Evolutionary conservation across 1,139 yeast genomes (phyloP), one percentile per base, ranked within the genome.

Genomic region (Chernovozyma sophiae-reginae): DNA sequence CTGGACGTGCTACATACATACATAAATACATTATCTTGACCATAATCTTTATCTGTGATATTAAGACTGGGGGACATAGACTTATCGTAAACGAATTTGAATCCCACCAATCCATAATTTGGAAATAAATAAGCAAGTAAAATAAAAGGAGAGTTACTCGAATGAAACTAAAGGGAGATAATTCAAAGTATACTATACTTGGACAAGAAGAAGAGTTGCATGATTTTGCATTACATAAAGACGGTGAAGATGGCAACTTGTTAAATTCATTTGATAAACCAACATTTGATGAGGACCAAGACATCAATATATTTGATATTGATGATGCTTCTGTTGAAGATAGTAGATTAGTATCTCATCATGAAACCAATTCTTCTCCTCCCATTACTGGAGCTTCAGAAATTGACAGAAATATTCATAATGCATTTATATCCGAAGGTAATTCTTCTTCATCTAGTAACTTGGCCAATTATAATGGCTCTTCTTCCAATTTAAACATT

Each of bases 371-470:
- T 14, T 15, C 30, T 14, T n/a, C 6, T 5, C 6, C 23, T 7
- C 6, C 8, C 23, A 20, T 12, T 7, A 30, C 19, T 12, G 28
- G 12, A 13, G 33, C 37, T 15, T 25, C 37, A 17, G 41, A 41
- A 28, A 47, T 49, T 14, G 49, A 49, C 35, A 34, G 50, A 30
- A 43, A 42, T 30, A 49, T 49, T 22, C 53, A 49, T 34, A 35
- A 39, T 13, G 47, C 48, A 12, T 38, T 43, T 12, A 35, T 40
- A 14, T 30, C 37, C 25, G 52, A 44, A 32, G 47, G 46, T 8
- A 20, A 20, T 16, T 26, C 29, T 26, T 26, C 29, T 7, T 26
- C 29, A 26, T 7, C 6, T 16, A 26, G 12, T 12, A 26, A 7
- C 10, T 6, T 6, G 10, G 23, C 23, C 10, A 10, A 20, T 26